Evolutionary conservation across 1,139 yeast genomes (phyloP).

Genomic region (Yamadazyma kanchanaburiensis): DNA sequence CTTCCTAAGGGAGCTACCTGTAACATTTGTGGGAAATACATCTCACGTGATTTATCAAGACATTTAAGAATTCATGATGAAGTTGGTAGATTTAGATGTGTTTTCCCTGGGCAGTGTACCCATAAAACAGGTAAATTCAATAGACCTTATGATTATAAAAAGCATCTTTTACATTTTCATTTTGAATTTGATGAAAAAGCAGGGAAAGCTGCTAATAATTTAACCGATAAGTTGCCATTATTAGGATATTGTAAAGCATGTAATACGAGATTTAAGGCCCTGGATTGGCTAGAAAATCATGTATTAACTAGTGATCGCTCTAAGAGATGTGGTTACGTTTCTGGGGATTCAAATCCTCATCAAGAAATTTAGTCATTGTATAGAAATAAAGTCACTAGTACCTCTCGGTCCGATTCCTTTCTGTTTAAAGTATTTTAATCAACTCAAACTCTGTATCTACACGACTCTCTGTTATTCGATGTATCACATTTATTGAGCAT

Average conservation of each 20-base stretch:
- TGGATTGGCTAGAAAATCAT: constrained; percentile 42
- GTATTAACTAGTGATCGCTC: constrained; percentile 26
- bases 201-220: constrained; percentile 40
- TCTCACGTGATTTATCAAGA: constrained; percentile 42
- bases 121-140: constrained; percentile 46
- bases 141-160: constrained; percentile 48
- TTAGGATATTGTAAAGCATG: constrained; percentile 41
- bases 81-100: constrained; percentile 45
- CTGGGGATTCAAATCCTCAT: constrained; percentile 4
- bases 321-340: constrained; percentile 22
- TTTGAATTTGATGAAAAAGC: constrained; percentile 43
- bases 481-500: too few species aligned
- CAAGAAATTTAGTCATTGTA: too few species aligned
- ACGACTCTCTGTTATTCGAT: too few species aligned
- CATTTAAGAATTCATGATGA: constrained; percentile 48
- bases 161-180: constrained; percentile 44
- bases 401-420: too few species aligned
- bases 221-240: constrained; percentile 42
- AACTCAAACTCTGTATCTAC: too few species aligned
- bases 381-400: too few species aligned
- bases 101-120: constrained; percentile 41
- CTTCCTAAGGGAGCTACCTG: constrained; percentile 39
- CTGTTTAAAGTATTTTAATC: too few species aligned
- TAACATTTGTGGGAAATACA: constrained; percentile 39
- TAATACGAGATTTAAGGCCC: constrained; percentile 30